Evolutionary conservation across 202 grass and related monocot species (phyloP).

Genomic region (Panicum hallii): DNA sequence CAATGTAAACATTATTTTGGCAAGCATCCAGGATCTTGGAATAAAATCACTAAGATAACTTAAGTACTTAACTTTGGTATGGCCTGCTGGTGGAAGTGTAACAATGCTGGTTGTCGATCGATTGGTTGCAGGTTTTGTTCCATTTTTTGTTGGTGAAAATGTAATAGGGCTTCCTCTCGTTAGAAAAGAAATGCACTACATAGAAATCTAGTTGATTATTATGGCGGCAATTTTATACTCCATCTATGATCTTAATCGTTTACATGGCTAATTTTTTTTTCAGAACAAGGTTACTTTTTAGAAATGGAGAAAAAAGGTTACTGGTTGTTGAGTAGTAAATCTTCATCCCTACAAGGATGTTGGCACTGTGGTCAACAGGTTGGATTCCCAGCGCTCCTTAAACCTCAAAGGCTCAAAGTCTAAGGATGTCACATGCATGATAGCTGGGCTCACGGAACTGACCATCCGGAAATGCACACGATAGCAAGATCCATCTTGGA

Average conservation of each 20-base stretch:
- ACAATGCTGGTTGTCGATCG: background rate
- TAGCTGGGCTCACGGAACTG: background rate
- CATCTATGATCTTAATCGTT: background rate
- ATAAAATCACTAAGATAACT: background rate
- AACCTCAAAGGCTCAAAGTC: too few relatives aligned
- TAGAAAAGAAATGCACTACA: background rate
- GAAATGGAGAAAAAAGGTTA: too few relatives aligned
- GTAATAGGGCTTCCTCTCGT: background rate
- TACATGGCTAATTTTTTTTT: background rate
- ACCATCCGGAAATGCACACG: background rate
- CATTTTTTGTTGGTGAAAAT: background rate
- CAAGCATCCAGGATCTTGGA: background rate
- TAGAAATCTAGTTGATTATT: background rate
- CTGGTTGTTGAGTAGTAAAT: background rate
- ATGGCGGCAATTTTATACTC: background rate
- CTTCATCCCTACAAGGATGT: too few relatives aligned
- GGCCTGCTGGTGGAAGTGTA: too few relatives aligned
- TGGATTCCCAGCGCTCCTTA: too few relatives aligned
- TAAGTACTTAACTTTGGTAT: too few relatives aligned
- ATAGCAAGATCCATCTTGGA: background rate
- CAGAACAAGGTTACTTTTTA: background rate
- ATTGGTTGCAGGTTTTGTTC: background rate
- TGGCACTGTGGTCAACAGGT: too few relatives aligned
- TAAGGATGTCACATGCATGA: background rate
- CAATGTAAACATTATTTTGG: background rate